A percentile compares a stretch with the other conserved stretches of the same genome.
Conservation (phyloP, 495 filamentous ascomycete genomes). For the Pseudomonodictys pantanalensis region DNA sequence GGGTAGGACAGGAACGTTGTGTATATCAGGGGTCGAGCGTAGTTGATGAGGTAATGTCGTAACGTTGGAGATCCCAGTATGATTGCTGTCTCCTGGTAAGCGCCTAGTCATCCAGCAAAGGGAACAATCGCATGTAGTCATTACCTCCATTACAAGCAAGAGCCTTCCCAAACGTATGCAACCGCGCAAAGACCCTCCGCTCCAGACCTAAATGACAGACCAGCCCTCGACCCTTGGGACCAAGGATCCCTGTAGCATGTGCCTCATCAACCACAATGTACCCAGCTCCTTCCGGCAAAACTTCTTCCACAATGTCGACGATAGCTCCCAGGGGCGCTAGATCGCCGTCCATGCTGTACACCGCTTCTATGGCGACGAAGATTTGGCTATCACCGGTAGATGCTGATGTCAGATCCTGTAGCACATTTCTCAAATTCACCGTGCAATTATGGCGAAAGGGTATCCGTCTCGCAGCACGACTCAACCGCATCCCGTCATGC, state of each 20-base stretch:
- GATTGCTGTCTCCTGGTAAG: conserved; percentile 27
- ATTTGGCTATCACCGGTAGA: not conserved
- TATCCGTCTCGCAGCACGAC: conserved; percentile 49
- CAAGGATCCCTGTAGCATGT: not conserved
- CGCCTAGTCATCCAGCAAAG: no score
- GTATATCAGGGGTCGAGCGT: conserved; percentile 60
- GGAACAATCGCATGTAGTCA: conserved; percentile 7
- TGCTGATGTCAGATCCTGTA: not conserved
- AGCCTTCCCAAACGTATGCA: conserved; percentile 78
- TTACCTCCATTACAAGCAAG: conserved; percentile 71
- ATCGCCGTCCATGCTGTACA: not conserved
- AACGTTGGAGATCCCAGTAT: conserved; percentile 48
- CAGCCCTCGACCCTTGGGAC: not conserved
- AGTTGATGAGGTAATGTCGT: conserved; percentile 61
- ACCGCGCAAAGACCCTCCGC: conserved; percentile 61
- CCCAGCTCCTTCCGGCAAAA: not conserved
- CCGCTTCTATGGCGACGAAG: not conserved
- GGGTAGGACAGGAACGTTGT: conserved; percentile 59
- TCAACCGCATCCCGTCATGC: conserved; percentile 71
- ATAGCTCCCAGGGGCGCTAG: not conserved
- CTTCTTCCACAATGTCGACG: not conserved
- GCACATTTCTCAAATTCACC: not conserved
- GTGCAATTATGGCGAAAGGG: conserved; percentile 44
- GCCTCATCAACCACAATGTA: not conserved
- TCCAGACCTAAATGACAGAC: conserved; percentile 58